Evolutionary conservation across 805 yeast genomes (phyloP).

Genomic region (Teunomyces stri): DNA sequence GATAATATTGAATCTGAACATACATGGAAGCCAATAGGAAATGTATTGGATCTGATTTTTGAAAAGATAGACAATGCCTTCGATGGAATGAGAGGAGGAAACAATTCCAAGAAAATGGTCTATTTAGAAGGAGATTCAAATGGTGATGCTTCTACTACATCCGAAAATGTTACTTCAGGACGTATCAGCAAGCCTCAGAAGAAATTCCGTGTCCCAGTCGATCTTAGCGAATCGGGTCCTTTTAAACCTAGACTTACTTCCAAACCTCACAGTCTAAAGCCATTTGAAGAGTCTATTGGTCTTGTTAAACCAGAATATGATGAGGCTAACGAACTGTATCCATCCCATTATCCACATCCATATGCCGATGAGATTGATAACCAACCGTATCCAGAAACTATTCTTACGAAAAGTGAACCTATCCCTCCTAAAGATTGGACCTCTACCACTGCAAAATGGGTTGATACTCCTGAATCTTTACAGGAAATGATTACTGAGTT

Average conservation of each 20-base stretch:
- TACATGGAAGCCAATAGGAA: constrained; percentile 62
- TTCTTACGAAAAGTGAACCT: constrained; percentile 42
- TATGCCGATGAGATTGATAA: constrained; percentile 70
- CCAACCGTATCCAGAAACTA: constrained; percentile 63
- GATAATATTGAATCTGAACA: constrained; percentile 41
- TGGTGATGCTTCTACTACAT: constrained; percentile 1
- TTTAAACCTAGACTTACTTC: constrained; percentile 69
- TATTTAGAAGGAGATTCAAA: constrained; percentile 48
- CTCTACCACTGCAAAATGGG: constrained; percentile 63
- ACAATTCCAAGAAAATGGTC: constrained; percentile 28
- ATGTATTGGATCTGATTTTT: constrained; percentile 63
- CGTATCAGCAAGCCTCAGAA: constrained; percentile 67
- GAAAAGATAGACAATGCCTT: constrained; percentile 75
- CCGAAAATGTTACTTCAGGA: constrained; percentile 13
- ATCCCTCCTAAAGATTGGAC: constrained; percentile 64
- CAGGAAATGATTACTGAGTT: constrained; percentile 55
- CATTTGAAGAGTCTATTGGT: constrained; percentile 51
- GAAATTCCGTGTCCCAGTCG: constrained; percentile 54
- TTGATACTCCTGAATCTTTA: constrained; percentile 57
- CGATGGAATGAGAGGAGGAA: constrained; percentile 37
- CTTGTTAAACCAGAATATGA: constrained; percentile 26
- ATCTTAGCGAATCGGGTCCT: constrained; percentile 68
- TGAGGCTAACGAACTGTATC: constrained; percentile 35
- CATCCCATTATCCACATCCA: constrained; percentile 74
- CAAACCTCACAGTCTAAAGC: constrained; percentile 68